A percentile compares a stretch with the other conserved stretches of the same genome.
phyloP scores from a whole-genome alignment of 2,329 filamentous ascomycete genomes.

The Beauveria sp. region DNA sequence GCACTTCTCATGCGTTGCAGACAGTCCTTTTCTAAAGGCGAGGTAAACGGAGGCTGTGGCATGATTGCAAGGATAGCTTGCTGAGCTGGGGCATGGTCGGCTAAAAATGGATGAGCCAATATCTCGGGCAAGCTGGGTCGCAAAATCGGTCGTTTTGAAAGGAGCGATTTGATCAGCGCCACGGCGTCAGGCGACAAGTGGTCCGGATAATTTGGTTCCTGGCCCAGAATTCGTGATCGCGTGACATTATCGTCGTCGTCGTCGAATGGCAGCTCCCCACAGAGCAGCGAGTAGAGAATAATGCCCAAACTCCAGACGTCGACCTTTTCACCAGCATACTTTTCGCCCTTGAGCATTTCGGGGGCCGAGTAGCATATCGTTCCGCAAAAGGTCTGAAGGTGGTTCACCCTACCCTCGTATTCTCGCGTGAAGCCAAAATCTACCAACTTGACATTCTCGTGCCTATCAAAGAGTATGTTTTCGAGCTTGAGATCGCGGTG shows the following conservation, averaged over 20 bases:
- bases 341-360: slow-evolving; percentile 97
- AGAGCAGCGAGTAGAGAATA: slow-evolving; percentile 74
- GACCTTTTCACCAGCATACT: slow-evolving; percentile 95
- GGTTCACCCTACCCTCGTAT: slow-evolving; percentile 90
- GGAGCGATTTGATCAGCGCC: slow-evolving; percentile 66
- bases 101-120: slow-evolving; percentile 76
- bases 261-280: slow-evolving; percentile 86
- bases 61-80: slow-evolving; percentile 81
- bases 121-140: slow-evolving; percentile 80
- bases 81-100: slow-evolving; percentile 79
- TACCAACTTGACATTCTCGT: slow-evolving; percentile 94
- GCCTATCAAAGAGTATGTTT: slow-evolving; percentile 81
- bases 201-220: slow-evolving; percentile 80
- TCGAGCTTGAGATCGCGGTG: slow-evolving; percentile 96
- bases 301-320: slow-evolving; percentile 91
- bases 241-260: slow-evolving; percentile 89
- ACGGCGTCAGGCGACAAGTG: slow-evolving; percentile 71
- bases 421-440: slow-evolving; percentile 98
- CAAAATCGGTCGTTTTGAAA: slow-evolving; percentile 83
- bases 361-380: slow-evolving; percentile 97
- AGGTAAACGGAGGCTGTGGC: slow-evolving; percentile 75
- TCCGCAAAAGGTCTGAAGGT: slow-evolving; percentile 94
- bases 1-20: slow-evolving; percentile 87
- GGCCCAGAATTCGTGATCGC: slow-evolving; percentile 72
- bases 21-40: slow-evolving; percentile 80